Conservation (phyloP, 352 stramenopile genomes). For the Phytophthora colocasiae region DNA sequence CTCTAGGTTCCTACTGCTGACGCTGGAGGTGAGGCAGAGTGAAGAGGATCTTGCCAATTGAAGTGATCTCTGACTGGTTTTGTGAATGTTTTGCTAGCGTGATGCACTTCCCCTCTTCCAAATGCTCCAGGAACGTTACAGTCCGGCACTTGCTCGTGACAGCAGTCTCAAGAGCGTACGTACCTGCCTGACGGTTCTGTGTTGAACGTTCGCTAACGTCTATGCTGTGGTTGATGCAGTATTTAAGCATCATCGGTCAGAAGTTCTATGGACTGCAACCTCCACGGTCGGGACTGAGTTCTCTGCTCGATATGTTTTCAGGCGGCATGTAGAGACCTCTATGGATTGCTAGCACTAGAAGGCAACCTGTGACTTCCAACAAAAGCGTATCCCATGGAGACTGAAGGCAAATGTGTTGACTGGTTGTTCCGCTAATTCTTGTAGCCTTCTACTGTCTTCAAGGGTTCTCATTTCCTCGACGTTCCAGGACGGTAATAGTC, state of each 20-base stretch:
- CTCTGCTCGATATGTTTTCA: slow-evolving; percentile 86
- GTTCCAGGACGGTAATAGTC: slow-evolving; percentile 30
- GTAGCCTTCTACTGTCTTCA: too few relatives aligned
- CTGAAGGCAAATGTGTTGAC: background rate
- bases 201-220: background rate
- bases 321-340: slow-evolving; percentile 66
- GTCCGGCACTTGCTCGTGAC: slow-evolving; percentile 75
- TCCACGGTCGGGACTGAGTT: slow-evolving; percentile 78
- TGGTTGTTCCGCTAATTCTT: too few relatives aligned
- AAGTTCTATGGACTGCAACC: slow-evolving; percentile 90
- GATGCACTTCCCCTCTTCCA: slow-evolving; percentile 88
- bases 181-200: slow-evolving; percentile 14
- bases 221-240: slow-evolving; percentile 43
- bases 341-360: slow-evolving; percentile 2
- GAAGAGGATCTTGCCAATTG: background rate
- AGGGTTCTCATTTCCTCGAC: slow-evolving; percentile 25
- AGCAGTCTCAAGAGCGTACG: slow-evolving; percentile 80
- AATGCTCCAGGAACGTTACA: slow-evolving; percentile 87
- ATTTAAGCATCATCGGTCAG: slow-evolving; percentile 84
- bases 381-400: too few relatives aligned
- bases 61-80: background rate
- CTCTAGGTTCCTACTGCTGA: slow-evolving; percentile 83
- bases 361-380: background rate
- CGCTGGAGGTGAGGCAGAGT: slow-evolving; percentile 64
- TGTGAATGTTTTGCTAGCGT: slow-evolving; percentile 44